These are phyloP conservation scores for Nitzschia sp. DNA, from an alignment of 108 stramenopile species.

Conservation along the genomic window DNA sequence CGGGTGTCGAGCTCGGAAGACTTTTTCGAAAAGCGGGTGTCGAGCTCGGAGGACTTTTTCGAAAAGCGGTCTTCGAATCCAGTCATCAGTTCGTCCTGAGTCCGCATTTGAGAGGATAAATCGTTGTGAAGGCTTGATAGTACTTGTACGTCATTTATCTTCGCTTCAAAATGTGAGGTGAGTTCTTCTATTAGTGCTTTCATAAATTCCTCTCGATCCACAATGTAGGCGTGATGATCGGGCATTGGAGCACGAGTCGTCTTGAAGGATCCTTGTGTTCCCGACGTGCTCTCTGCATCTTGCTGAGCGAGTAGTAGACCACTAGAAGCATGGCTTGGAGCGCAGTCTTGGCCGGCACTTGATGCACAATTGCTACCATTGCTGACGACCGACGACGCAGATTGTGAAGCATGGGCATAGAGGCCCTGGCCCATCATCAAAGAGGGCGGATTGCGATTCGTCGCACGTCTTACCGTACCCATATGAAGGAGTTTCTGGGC, in stretches of 20 bases:
- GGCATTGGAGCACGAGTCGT: not conserved
- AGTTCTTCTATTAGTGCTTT: not conserved
- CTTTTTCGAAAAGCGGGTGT: not conserved
- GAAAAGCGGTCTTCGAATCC: not conserved
- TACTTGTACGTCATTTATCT: not conserved
- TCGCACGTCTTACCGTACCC: not conserved
- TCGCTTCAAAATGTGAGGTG: not conserved
- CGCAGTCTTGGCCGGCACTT: too few species aligned
- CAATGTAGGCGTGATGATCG: not conserved
- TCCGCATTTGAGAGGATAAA: not conserved
- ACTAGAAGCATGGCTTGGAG: too few species aligned
- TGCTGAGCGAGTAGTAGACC: not conserved
- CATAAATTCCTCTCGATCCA: not conserved
- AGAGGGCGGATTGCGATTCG: not conserved
- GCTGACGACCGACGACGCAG: not conserved
- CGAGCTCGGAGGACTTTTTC: not conserved
- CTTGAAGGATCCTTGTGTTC: not conserved
- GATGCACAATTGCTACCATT: not conserved
- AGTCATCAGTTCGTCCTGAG: not conserved
- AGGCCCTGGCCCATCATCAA: not conserved
- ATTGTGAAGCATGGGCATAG: not conserved
- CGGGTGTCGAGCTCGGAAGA: not conserved
- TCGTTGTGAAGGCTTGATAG: too few species aligned
- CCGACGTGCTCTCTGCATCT: constrained; percentile 2
- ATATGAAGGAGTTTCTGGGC: not conserved